Percentiles rank a stretch among this genome's conserved stretches.
These are phyloP conservation scores for Ustilago loliicola DNA, from an alignment of 1,284 basidiomycete species.

Conservation along the genomic window DNA sequence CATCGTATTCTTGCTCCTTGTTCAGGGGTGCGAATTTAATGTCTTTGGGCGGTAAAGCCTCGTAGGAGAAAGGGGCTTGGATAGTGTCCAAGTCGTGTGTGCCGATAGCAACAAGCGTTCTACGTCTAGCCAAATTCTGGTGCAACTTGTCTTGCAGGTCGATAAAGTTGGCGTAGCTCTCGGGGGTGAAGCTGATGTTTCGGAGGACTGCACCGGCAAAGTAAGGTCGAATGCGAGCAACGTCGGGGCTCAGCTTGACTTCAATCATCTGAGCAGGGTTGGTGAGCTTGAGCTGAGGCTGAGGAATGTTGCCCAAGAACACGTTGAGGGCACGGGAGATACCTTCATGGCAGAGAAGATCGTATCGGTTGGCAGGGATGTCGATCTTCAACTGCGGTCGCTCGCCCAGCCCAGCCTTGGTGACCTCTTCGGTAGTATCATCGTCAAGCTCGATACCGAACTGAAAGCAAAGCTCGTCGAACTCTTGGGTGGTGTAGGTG, in stretches of 20 bases:
- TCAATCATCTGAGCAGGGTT: conserved; percentile 57
- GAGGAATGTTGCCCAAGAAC: conserved; percentile 81
- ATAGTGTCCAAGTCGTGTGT: conserved; percentile 97
- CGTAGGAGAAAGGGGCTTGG: conserved; percentile 87
- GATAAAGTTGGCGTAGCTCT: conserved; percentile 96
- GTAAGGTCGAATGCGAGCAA: conserved; percentile 82
- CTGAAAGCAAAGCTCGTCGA: conserved; percentile 95
- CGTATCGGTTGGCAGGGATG: conserved; percentile 95
- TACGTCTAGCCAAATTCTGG: conserved; percentile 90
- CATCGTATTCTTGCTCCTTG: conserved; percentile 76
- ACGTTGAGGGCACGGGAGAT: conserved; percentile 88
- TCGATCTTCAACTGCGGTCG: conserved; percentile 98
- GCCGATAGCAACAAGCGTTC: conserved; percentile 94
- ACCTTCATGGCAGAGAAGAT: conserved; percentile 96
- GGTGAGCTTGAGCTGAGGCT: conserved; percentile 73
- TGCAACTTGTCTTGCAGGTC: conserved; percentile 97
- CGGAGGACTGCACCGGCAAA: conserved; percentile 92
- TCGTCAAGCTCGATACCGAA: conserved; percentile 98
- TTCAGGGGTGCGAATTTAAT: conserved; percentile 91
- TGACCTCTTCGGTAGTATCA: conserved; percentile 93
- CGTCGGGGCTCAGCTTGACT: conserved; percentile 50
- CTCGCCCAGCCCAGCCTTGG: conserved; percentile 80
- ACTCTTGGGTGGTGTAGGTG: conserved; percentile 83
- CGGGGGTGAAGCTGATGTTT: conserved; percentile 85
- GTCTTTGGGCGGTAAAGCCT: conserved; percentile 86